Evolutionary conservation across 2,329 filamentous ascomycete species (phyloP).

Genomic region (Calonectria pseudoreteaudii): DNA sequence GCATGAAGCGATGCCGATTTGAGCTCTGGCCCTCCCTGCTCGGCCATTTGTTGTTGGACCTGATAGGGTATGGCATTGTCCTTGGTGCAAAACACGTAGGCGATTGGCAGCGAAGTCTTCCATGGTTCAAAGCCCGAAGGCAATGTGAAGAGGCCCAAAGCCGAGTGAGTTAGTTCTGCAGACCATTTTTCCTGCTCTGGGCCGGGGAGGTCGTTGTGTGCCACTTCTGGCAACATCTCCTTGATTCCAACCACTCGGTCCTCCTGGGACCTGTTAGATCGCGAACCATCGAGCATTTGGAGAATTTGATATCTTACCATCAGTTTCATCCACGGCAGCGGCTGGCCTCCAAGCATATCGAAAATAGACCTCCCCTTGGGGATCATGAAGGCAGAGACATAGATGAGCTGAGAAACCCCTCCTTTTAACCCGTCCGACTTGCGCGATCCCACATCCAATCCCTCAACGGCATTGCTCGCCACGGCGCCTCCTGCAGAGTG

Average conservation of each 20-base stretch:
- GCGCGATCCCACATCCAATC: not conserved
- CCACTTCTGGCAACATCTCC: not conserved
- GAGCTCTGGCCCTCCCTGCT: not conserved
- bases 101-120: not conserved
- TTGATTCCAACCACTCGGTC: not conserved
- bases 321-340: slow-evolving; percentile 1
- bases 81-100: slow-evolving; percentile 1
- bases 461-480: slow-evolving; percentile 1
- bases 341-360: slow-evolving; percentile 5
- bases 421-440: not conserved
- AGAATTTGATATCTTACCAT: not conserved
- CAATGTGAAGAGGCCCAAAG: not conserved
- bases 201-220: not conserved
- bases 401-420: not conserved
- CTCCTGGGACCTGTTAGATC: not conserved
- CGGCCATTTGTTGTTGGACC: slow-evolving; percentile 4
- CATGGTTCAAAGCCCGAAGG: slow-evolving; percentile 12
- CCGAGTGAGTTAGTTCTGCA: not conserved
- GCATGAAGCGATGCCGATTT: not conserved
- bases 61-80: not conserved
- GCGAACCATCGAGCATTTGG: not conserved
- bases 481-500: slow-evolving; percentile 6
- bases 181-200: not conserved
- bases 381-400: slow-evolving; percentile 9
- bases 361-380: not conserved